Percentiles rank a stretch among this genome's conserved stretches.
phyloP scores from a whole-genome alignment of 225 moss, liverwort and hornwort genomes.

The Marchantia polymorpha region DNA sequence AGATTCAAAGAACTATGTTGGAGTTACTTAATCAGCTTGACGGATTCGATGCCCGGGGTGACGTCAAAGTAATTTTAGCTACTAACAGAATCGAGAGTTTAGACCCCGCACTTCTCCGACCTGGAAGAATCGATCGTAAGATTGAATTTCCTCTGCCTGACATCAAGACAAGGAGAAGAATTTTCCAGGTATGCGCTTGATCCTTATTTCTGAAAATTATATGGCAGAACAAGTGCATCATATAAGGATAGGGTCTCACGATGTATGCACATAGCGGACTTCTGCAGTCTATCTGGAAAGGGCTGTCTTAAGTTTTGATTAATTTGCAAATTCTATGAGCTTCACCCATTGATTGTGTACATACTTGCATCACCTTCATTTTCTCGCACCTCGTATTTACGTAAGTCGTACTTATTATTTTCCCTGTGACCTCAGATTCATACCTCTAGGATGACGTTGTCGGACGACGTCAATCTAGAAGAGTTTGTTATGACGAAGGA shows the following conservation, averaged over 20 bases:
- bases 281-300: no score
- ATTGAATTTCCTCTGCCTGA: conserved; percentile 98
- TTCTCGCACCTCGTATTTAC: not conserved
- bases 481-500: conserved; percentile 99
- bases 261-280: not conserved
- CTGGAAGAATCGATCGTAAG: conserved; percentile 98
- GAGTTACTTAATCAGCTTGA: conserved; percentile 98
- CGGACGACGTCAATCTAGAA: conserved; percentile 94
- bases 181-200: conserved; percentile 68
- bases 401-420: not conserved
- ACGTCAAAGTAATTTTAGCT: conserved; percentile 98
- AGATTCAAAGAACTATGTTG: conserved; percentile 98
- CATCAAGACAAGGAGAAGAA: conserved; percentile 80
- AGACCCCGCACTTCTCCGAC: conserved; percentile 91
- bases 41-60: conserved; percentile 91
- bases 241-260: not conserved
- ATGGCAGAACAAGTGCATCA: not conserved
- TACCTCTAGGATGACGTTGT: conserved; percentile 94
- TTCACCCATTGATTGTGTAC: not conserved
- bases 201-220: not conserved
- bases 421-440: conserved; percentile 61
- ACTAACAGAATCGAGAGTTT: conserved; percentile 94
- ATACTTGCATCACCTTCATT: not conserved
- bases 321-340: not conserved
- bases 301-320: not conserved